Conservation (phyloP, 371 early-diverging fungal genomes). For the Syncephalastrum racemosum region DNA sequence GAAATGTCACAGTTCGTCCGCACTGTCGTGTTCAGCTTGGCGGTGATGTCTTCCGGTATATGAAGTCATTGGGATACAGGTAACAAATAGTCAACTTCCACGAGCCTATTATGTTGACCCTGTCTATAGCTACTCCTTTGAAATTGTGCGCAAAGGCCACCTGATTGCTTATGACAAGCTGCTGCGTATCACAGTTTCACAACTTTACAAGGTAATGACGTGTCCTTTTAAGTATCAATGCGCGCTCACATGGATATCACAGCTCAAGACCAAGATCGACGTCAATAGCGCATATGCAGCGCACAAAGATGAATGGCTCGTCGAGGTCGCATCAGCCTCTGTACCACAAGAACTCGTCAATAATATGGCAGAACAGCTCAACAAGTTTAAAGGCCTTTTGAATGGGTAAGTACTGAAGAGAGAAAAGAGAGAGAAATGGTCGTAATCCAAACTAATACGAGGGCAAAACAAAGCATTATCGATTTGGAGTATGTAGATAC, state of each 20-base stretch:
- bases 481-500: constrained; percentile 52
- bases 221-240: background rate
- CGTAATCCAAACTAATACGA: background rate
- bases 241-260: background rate
- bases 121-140: constrained; percentile 43
- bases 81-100: constrained; percentile 10
- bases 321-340: constrained; percentile 40
- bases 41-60: constrained; percentile 50
- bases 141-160: constrained; percentile 46
- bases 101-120: too few relatives aligned
- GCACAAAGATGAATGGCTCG: constrained; percentile 40
- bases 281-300: constrained; percentile 28
- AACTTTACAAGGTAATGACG: constrained; percentile 37
- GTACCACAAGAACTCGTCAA: constrained; percentile 50
- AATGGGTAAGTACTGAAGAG: constrained; percentile 36
- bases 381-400: constrained; percentile 35
- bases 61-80: constrained; percentile 50
- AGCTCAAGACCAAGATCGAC: constrained; percentile 41
- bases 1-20: constrained; percentile 49
- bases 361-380: constrained; percentile 49
- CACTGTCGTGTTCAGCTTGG: constrained; percentile 41
- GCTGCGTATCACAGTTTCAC: constrained; percentile 38
- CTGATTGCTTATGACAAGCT: constrained; percentile 40
- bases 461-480: constrained; percentile 25
- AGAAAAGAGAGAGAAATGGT: background rate